These are phyloP conservation scores for Erysimum pusillum DNA, from an alignment of 441 rosid species.

Conservation along the genomic window DNA sequence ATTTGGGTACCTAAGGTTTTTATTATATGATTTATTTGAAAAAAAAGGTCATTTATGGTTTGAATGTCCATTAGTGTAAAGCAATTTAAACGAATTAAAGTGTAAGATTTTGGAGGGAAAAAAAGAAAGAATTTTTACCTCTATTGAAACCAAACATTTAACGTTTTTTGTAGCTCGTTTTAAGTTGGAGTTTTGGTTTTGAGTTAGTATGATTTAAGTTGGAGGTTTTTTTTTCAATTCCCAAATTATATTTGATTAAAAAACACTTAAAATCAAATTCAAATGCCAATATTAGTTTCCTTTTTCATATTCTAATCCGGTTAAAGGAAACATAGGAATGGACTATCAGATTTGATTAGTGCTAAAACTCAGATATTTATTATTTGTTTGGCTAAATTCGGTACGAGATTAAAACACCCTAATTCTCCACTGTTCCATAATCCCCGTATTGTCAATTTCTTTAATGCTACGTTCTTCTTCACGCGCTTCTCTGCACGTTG, in stretches of 20 bases:
- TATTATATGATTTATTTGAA: too few relatives aligned
- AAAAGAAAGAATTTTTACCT: neutral
- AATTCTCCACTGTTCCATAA: neutral
- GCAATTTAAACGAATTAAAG: neutral
- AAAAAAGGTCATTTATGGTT: neutral
- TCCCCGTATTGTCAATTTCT: neutral
- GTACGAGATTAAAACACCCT: constrained; percentile 19
- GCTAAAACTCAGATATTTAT: neutral
- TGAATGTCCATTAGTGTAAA: too few relatives aligned
- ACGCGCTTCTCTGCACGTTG: constrained; percentile 20
- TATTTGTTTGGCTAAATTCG: neutral
- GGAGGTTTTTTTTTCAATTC: neutral
- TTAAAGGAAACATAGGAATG: neutral
- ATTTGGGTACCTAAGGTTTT: too few relatives aligned
- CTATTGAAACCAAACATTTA: neutral
- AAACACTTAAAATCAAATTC: neutral
- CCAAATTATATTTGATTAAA: neutral
- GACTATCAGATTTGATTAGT: neutral
- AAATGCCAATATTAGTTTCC: neutral
- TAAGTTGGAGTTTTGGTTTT: neutral
- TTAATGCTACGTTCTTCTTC: constrained; percentile 13
- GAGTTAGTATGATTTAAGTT: constrained; percentile 7
- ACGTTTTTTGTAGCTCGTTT: neutral
- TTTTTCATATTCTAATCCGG: neutral
- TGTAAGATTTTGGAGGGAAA: neutral